Evolutionary conservation across 2,329 filamentous ascomycete genomes (phyloP), one percentile per base, ranked within the genome.

Genomic region (Blastomyces parvus): DNA sequence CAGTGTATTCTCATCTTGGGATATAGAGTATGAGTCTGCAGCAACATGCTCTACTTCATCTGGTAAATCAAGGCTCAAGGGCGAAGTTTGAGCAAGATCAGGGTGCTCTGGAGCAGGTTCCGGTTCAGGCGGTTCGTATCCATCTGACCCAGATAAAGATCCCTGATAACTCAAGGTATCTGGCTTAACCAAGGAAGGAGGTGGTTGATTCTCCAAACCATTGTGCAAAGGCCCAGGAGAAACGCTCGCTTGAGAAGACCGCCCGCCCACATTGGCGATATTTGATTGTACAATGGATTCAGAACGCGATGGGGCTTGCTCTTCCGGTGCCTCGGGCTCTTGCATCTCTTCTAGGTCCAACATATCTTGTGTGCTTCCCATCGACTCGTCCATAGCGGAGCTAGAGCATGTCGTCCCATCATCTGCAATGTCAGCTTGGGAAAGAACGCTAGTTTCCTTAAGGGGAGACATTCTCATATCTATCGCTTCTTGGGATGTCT

Each of bases 61-160:
- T 52, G 72, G 72, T 62, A 76, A 74, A 50, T 73, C 74, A 57
- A 77, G 76, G 61, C 75, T 79, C 69, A 79, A 79, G 50, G 77
- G 75, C 50, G 78, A 76, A 30, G 77, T 78, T 63, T 74, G 73
- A 48, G 66, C 66, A 22, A 70, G 72, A 59, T 69, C 68, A 59
- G 69, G 65, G 42, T 69, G 68, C 46, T 70, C 72, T 25, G 64
- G 63, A 38, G 69, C 66, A 25, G 66, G 64, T 53, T 72, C 72
- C n/a, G 75, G 72, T 65, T 78, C 77, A 25, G 82, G 82, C 58
- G 83, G 83, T 66, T 86, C 83, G 68, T 86, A 85, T 59, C 75
- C 79, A 64, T 85, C 83, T 1, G 82, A 82, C 38, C 69, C 69
- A 62, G 67, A 67, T 9, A 73, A 74, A 59, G 70, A 68, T 65